Evolutionary conservation across 2,329 filamentous ascomycete species (phyloP).

Genomic region (Sarocladium oryzae): DNA sequence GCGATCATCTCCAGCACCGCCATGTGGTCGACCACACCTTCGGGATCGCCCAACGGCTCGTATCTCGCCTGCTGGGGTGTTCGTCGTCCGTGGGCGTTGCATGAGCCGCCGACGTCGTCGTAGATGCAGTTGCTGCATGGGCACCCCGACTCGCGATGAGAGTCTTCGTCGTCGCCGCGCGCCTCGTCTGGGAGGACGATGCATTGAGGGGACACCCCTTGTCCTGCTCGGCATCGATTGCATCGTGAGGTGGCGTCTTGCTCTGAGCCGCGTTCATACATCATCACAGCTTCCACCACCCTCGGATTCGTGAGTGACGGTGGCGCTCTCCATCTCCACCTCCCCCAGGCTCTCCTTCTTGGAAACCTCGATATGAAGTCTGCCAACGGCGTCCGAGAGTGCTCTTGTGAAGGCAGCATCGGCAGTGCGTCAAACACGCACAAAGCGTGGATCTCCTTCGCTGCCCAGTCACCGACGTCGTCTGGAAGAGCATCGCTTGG

Average conservation of each 20-base stretch:
- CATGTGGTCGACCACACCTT: slow-evolving; percentile 19
- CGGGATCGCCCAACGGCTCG: slow-evolving; percentile 14
- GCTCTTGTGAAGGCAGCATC: slow-evolving; percentile 4
- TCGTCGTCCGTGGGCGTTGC: slow-evolving; percentile 10
- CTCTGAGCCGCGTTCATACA: slow-evolving; percentile 19
- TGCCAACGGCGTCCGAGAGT: neutral
- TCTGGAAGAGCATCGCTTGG: slow-evolving; percentile 5
- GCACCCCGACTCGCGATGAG: slow-evolving; percentile 8
- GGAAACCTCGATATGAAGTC: slow-evolving; percentile 2
- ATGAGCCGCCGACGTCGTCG: slow-evolving; percentile 13
- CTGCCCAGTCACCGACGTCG: slow-evolving; percentile 12
- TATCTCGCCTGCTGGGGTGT: slow-evolving; percentile 8
- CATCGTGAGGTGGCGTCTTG: slow-evolving; percentile 13
- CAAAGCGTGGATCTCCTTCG: slow-evolving; percentile 16
- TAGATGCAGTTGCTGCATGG: slow-evolving; percentile 21
- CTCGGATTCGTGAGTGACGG: slow-evolving; percentile 12
- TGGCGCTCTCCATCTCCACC: slow-evolving; percentile 17
- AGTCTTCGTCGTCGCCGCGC: slow-evolving; percentile 7
- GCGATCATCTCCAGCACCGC: slow-evolving; percentile 22
- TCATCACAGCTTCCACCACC: slow-evolving; percentile 18
- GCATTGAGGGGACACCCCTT: slow-evolving; percentile 19
- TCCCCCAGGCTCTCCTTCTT: slow-evolving; percentile 15
- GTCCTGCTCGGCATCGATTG: slow-evolving; percentile 16
- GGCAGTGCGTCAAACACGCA: slow-evolving; percentile 16
- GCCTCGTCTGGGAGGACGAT: slow-evolving; percentile 16